Base-by-base conservation (phyloP, 495 filamentous ascomycete genomes). In the Tuber calosporum region DNA sequence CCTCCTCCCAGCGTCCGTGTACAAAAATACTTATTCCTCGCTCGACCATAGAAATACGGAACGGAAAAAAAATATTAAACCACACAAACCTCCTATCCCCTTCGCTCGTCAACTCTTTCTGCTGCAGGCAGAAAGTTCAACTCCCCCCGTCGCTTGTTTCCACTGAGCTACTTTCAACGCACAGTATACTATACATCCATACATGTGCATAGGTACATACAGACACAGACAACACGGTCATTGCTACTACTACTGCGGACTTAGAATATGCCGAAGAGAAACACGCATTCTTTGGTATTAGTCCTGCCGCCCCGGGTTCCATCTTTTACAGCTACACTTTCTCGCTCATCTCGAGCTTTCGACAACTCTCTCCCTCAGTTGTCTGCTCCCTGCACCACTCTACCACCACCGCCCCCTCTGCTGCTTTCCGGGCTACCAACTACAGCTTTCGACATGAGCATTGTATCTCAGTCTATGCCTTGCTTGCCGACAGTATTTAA, bases 221-320 rank as follows among this genome's bases (percentile, higher is more conserved):
- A 75, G 66, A 73, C 70, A 70, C 70, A 62, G 66, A 68, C 74
- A 78, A 68, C 76, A 67, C n/a, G n/a, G 9, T 62, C 53, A 62
- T 62, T 62, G 11, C 53, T 62, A 26, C 53, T 62, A 30, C 53
- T 9, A 62, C 26, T 30, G 53, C 53, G n/a, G 26, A 62, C 53
- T 62, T 62, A 62, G 26, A 62, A 62, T 58, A 80, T 80, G 79
- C 79, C 78, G 37, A 77, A 70, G 68, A 80, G 78, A 76, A 80
- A 77, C 69, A 75, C 73, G 40, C 74, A 80, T 30, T 77, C 78
- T 48, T 67, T 80, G 38, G 78, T 74, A 41, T 45, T 79, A 69
- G 72, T 67, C 66, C 72, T 79, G 36, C 72, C 67, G 85, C 85
- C 66, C 85, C 84, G 38, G 86, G 86, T 66, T 84, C 87, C 82